Conservation (phyloP, 805 yeast species). For the Candida cerambycidarum region DNA sequence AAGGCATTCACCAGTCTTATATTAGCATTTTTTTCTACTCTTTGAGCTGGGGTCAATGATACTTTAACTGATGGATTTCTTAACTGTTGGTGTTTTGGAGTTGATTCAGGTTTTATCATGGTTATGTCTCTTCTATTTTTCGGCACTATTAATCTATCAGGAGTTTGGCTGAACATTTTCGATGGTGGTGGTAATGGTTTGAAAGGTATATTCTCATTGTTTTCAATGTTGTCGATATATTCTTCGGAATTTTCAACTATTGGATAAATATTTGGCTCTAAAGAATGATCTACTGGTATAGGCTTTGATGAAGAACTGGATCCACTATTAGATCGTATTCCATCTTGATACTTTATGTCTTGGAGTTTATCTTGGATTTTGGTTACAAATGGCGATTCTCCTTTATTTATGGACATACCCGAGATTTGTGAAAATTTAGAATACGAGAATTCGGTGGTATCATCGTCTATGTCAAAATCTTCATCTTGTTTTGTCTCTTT, state of each 20-base stretch:
- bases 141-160: constrained; percentile 9
- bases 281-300: background rate
- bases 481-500: constrained; percentile 22
- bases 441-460: constrained; percentile 31
- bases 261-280: constrained; percentile 10
- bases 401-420: constrained; percentile 1
- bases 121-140: constrained; percentile 2
- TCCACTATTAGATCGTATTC: constrained; percentile 4
- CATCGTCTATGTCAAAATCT: constrained; percentile 25
- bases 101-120: constrained; percentile 6
- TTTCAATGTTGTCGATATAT: constrained; percentile 11
- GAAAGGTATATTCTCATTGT: constrained; percentile 13
- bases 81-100: constrained; percentile 18
- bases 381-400: constrained; percentile 29
- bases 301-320: background rate
- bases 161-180: background rate
- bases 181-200: constrained; percentile 4
- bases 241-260: constrained; percentile 12
- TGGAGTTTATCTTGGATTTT: constrained; percentile 24
- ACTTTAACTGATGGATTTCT: constrained; percentile 36
- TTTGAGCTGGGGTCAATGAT: constrained; percentile 52
- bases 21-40: constrained; percentile 45
- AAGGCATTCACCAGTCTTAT: constrained; percentile 39
- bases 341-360: constrained; percentile 7
- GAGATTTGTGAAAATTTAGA: constrained; percentile 35